These are phyloP conservation scores for Astrephomene gubernaculifera DNA, from an alignment of 139 green algal genomes.

Conservation along the genomic window DNA sequence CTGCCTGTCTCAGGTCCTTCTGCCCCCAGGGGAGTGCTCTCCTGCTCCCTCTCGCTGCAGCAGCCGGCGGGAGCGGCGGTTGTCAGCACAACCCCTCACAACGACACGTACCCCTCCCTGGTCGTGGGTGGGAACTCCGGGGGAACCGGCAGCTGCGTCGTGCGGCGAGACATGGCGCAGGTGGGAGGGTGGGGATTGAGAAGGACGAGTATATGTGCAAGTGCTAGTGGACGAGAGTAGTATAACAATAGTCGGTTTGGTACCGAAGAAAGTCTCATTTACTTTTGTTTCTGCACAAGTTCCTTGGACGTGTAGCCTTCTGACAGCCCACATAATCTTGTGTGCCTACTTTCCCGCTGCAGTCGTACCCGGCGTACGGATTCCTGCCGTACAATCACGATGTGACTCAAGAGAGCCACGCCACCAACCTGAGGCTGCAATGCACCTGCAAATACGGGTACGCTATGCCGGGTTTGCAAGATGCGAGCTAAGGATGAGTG, in stretches of 20 bases:
- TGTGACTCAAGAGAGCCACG: too few species aligned
- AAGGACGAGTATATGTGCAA: background rate
- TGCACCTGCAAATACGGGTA: background rate
- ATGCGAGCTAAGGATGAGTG: background rate
- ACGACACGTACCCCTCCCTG: background rate
- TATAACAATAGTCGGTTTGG: background rate
- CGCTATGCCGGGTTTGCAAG: background rate
- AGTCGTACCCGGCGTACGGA: too few species aligned
- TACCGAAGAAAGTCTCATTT: background rate
- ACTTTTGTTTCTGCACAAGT: too few species aligned
- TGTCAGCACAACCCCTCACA: background rate
- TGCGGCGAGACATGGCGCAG: background rate
- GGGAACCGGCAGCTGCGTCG: background rate
- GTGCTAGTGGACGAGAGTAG: background rate
- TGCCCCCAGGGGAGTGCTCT: too few species aligned
- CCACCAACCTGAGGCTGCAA: background rate
- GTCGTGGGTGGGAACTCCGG: background rate
- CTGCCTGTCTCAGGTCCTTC: too few species aligned
- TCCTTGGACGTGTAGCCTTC: too few species aligned
- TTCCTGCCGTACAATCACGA: too few species aligned
- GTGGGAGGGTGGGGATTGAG: background rate
- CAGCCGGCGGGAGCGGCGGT: too few species aligned
- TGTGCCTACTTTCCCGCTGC: background rate
- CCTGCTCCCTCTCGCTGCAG: too few species aligned
- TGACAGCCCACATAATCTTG: too few species aligned